Conservation (phyloP, 116 monocot species). For the Trichopus zeylanicus region DNA sequence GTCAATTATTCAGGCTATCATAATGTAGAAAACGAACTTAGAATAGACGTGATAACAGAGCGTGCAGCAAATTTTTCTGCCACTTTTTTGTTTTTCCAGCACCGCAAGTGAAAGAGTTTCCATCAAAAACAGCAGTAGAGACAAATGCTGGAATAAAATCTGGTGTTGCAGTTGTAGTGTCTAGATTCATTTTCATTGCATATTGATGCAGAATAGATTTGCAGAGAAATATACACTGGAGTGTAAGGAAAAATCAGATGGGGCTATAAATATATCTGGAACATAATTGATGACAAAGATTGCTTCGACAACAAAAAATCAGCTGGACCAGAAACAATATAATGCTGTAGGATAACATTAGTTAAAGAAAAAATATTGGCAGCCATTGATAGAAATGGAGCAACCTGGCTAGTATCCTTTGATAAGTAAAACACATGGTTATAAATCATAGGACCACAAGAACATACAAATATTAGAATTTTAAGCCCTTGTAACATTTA, state of each 20-base stretch:
- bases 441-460: no score
- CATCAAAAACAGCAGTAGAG: slow-evolving; percentile 32
- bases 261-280: no score
- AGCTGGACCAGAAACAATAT: no score
- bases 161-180: slow-evolving; percentile 7
- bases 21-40: slow-evolving; percentile 35
- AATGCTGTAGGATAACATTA: no score
- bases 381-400: no score
- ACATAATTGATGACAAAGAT: neutral
- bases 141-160: slow-evolving; percentile 23
- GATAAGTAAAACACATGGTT: no score
- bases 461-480: no score
- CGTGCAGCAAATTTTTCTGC: slow-evolving; percentile 59
- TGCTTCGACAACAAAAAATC: neutral
- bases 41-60: slow-evolving; percentile 36
- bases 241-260: no score
- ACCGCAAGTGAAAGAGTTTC: slow-evolving; percentile 26
- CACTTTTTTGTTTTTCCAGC: slow-evolving; percentile 41
- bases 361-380: no score
- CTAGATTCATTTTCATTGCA: slow-evolving; percentile 27
- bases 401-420: no score
- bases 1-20: neutral
- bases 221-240: slow-evolving; percentile 38
- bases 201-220: slow-evolving; percentile 56
- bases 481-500: no score